Base-by-base conservation (phyloP, 1,284 basidiomycete species). In the Melampsora abietis-canadensis region DNA sequence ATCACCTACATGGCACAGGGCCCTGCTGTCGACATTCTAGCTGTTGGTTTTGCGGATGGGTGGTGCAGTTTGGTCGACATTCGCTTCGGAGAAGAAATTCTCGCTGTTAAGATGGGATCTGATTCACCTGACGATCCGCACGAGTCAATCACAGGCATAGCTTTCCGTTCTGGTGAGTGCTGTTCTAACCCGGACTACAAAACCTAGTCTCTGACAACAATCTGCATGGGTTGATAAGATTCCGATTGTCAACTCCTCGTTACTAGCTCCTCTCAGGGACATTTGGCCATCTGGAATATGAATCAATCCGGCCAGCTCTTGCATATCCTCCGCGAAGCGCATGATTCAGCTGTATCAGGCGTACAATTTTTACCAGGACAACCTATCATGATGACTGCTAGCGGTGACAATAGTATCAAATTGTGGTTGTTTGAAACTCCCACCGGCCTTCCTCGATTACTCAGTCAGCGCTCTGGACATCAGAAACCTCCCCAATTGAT, bases 391-490 rank as follows among this genome's bases (percentile, higher is more conserved):
- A 85, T 96, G 76, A 92, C 88, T 62, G 92, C 91, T 0, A 91
- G 92, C 24, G 90, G 90, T 77, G 94, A 97, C 82, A 97, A 97
- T 80, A 92, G 91, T 79, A 87, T 97, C 76, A 95, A 95, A 85
- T 92, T 93, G 69, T 98, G 96, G 95, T 83, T 96, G 62, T 96
- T 97, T 79, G 96, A 98, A 81, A 90, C 92, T 0, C 91, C 92
- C 0, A 90, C 90, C 0, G 85, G 90, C 0, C 85, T 91, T 14
- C 94, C 95, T 2, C 86, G 92, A 57, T 84, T 98, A 15, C 86
- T 98, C 61, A 98, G 98, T 84, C 90, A 88, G 80, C 87, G 96
- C 62, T 90, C 92, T 0, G 96, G 96, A 27, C 96, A 99, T 80
- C 90, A 91, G 78, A 86, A 89, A 0, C 94, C 95, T 15, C 94